phyloP scores from a whole-genome alignment of 164 flowering plant species.

The Echeveria elegans region DNA sequence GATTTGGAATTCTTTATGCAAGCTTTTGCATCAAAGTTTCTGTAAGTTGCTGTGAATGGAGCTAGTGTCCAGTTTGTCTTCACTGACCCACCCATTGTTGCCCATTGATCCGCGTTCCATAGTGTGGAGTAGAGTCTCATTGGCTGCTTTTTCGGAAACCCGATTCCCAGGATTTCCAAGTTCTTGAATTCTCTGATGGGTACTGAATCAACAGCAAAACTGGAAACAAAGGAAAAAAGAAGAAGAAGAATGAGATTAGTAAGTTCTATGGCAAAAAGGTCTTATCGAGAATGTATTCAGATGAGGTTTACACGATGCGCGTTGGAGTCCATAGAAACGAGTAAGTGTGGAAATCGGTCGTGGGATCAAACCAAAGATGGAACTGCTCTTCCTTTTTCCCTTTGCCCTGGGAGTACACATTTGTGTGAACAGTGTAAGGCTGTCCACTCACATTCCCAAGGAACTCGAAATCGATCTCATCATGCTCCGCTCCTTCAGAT shows the following conservation, averaged over 20 bases:
- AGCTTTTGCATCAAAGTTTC: conserved; percentile 6
- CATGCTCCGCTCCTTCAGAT: conserved; percentile 5
- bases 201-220: not conserved
- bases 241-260: not conserved
- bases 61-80: conserved; percentile 10
- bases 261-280: not conserved
- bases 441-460: conserved; percentile 7
- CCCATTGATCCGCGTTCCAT: conserved; percentile 2
- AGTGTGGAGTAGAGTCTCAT: conserved; percentile 8
- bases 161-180: not conserved
- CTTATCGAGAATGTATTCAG: not conserved
- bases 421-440: conserved; percentile 8
- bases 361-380: conserved; percentile 8
- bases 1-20: not conserved
- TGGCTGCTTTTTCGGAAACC: conserved; percentile 5
- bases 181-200: conserved; percentile 9
- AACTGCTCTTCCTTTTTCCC: conserved; percentile 8
- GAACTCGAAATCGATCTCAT: conserved; percentile 11
- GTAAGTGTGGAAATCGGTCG: conserved; percentile 7
- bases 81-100: conserved; percentile 5
- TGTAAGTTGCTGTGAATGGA: conserved; percentile 7
- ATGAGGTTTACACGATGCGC: not conserved
- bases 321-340: not conserved
- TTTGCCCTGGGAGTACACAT: conserved; percentile 1
- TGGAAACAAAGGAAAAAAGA: not conserved